Evolutionary conservation across 257 asterid species (phyloP), one percentile per base, ranked within the genome.

Genomic region (Ligustrum vulgare): DNA sequence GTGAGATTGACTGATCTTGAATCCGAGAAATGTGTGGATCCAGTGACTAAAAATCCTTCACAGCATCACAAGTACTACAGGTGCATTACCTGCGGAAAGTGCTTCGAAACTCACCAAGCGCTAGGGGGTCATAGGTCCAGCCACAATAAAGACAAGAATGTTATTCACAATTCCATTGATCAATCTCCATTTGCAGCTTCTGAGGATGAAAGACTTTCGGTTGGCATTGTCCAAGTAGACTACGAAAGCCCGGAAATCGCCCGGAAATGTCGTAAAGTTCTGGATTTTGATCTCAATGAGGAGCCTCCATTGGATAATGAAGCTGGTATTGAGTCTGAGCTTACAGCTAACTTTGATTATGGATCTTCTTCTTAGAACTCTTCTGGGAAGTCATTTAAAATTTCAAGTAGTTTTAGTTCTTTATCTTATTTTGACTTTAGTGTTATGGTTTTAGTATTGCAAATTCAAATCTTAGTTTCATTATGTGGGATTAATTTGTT

Each of bases 211-310:
- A 54, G 8, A 7, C 25, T 18, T 7, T 54, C 25, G 28, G 70
- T 77, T 62, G 79, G 77, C 10, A 81, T 34, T 51, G 31, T 75
- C 77, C 66, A 80, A 74, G 23, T 33, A 65, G 64, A 45, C 62
- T 73, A 10, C 11, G 77, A 13, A 16, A 62, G 54, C 60, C 41
- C 28, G 10, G 22, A 72, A 7, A 70, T 64, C 43, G 83, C 77
- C 60, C 68, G 65, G 16, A 49, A 45, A 7, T 20, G 54, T 8
- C 18, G 41, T 22, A 76, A 72, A 75, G 33, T 76, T 54, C 25
- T 83, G 66, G 86, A 75, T 31, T 74, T 90, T 68, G 96, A 90
- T 74, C 91, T 88, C 62, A 90, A 90, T 67, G 84, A 84, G 77
- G 41, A 33, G 80, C 96, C 91, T 37, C 84, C 45, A 73, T 75